Percentiles rank a stretch among this genome's conserved stretches.
Evolutionary conservation across 495 filamentous ascomycete genomes (phyloP).

Genomic region (Neurospora hispaniola): DNA sequence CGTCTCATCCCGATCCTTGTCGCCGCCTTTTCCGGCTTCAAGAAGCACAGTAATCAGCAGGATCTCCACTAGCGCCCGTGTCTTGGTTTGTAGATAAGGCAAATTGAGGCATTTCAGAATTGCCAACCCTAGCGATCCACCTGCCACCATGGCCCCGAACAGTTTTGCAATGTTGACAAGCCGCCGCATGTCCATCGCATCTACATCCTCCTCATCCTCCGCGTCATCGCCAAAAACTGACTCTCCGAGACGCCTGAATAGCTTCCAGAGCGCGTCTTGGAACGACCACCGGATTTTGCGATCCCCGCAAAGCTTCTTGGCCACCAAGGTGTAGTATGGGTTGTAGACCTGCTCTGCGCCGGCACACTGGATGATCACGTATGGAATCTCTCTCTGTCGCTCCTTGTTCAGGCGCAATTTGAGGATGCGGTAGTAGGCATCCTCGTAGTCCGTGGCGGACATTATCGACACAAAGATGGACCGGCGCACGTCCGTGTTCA

Average conservation of each 20-base stretch:
- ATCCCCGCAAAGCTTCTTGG: constrained; percentile 60
- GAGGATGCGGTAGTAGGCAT: constrained; percentile 65
- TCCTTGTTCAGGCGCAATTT: constrained; percentile 78
- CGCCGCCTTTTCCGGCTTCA: constrained; percentile 30
- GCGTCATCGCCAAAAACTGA: constrained; percentile 46
- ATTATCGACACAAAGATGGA: constrained; percentile 87
- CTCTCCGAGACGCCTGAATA: constrained; percentile 81
- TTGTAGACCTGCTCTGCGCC: constrained; percentile 79
- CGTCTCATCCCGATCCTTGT: constrained; percentile 23
- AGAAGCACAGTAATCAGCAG: constrained; percentile 66
- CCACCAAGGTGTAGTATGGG: constrained; percentile 84
- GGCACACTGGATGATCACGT: constrained; percentile 78
- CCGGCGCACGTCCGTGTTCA: constrained; percentile 90
- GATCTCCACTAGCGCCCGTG: constrained; percentile 67
- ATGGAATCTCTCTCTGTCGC: constrained; percentile 78
- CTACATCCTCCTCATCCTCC: constrained; percentile 35
- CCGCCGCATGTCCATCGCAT: constrained; percentile 42
- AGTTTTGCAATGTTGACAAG: constrained; percentile 87
- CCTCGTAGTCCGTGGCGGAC: constrained; percentile 75
- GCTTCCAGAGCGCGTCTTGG: constrained; percentile 73
- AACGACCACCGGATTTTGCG: constrained; percentile 70
- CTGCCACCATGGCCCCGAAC: constrained; percentile 64
- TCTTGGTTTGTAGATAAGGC: constrained; percentile 63
- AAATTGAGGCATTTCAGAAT: constrained; percentile 71
- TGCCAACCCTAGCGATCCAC: constrained; percentile 49